Base-by-base conservation (phyloP, 805 yeast genomes). In the Metschnikowia orientalis region DNA sequence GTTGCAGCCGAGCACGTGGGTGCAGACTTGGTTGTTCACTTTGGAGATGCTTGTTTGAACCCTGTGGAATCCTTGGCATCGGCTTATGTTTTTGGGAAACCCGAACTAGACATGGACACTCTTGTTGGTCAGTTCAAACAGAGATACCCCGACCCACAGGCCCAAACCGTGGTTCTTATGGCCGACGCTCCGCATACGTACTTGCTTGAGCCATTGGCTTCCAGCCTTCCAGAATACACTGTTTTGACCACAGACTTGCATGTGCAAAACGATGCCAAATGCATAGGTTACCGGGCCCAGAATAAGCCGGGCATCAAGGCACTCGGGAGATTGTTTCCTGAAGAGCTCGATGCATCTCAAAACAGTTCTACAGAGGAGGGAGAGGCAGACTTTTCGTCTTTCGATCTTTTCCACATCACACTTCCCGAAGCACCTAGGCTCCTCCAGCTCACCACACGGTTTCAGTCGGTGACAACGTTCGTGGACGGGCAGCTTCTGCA, bases 1-100 rank as follows among this genome's bases (percentile, higher is more conserved):
- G 94, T 90, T 17, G 97, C 98, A 0, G 95, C 96, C 1, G 89
- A 84, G 51, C 98, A 92, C 56, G 94, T 90, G 10, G 53, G 64
- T 5, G 88, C 92, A 5, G 95, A 90, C 42, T 59, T 83, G 4
- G 86, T 92, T 18, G 77, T 89, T 2, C 98, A 92, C 58, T 86
- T 89, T 57, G 98, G 98, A 2, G 95, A 87, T 53, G 90, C 97
- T 0, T 92, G 98, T 57, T 59, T 92, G 51, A 88, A 82, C 46
- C 82, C 88, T 0, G 78, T 86, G 5, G 77, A 75, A 27, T 75
- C 75, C 26, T 53, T 86, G n/a, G 78, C 83, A 0, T 85, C 88
- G 0, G 76, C 80, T 0, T 90, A 86, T 51, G 81, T 86, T 0
- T 78, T 89, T 55, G 95, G 95, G 2, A 70, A 63, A 38, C 85